Evolutionary conservation across 306 rosid species (phyloP).

Genomic region (barrel medic (Medicago truncatula)): MtrunA17r5.0-ANR NC_053043.1:41793001-41793500

Average conservation of each 20-base stretch:
- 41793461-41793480: neutral
- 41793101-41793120: neutral
- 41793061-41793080: neutral
- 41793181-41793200: neutral
- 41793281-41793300: neutral
- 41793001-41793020: neutral
- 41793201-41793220: neutral
- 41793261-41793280: neutral
- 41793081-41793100: neutral
- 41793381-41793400: neutral
- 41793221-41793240: neutral
- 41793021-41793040: neutral
- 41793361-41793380: neutral
- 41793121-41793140: neutral
- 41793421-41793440: neutral
- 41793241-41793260: neutral
- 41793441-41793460: neutral
- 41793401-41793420: neutral
- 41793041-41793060: neutral
- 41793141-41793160: neutral
- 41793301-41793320: neutral
- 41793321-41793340: neutral
- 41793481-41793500: neutral
- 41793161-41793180: neutral
- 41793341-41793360: neutral